Percentiles rank a stretch among this genome's conserved stretches.
Conservation (phyloP, 2,329 filamentous ascomycete species). For the Ophiocordyceps unilateralis region DNA sequence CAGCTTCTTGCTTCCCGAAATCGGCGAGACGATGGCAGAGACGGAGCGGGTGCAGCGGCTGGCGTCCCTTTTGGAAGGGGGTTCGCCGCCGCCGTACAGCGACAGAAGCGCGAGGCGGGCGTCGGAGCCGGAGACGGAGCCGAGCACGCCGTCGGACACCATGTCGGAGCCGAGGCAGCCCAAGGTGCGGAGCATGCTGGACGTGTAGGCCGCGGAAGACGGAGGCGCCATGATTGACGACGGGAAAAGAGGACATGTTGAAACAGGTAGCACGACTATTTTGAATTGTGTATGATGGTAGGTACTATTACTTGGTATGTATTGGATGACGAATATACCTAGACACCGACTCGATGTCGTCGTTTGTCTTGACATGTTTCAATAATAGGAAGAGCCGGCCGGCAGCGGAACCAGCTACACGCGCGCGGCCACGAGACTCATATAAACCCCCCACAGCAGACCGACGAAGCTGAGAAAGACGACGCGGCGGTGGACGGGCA, state of each 20-base stretch:
- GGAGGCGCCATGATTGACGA: no score
- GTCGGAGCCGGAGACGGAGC: conserved; percentile 10
- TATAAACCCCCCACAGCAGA: conserved; percentile 32
- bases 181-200: conserved; percentile 39
- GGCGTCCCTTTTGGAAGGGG: conserved; percentile 20
- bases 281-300: not conserved
- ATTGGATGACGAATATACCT: not conserved
- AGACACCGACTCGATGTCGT: no score
- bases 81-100: conserved; percentile 22
- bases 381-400: no score
- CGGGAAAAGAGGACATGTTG: not conserved
- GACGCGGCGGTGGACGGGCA: conserved; percentile 30
- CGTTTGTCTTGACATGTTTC: no score
- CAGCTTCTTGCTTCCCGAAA: conserved; percentile 3
- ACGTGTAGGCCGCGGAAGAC: conserved; percentile 20
- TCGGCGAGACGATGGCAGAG: conserved; percentile 7
- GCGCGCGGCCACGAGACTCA: conserved; percentile 27
- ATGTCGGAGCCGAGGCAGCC: conserved; percentile 28
- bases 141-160: conserved; percentile 17
- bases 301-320: not conserved
- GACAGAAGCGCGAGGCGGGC: conserved; percentile 9
- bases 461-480: conserved; percentile 32
- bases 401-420: conserved; percentile 10
- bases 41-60: conserved; percentile 16
- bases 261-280: not conserved